Base-by-base conservation (phyloP, 2,329 filamentous ascomycete species). In the Ophioceras dolichostomum region DNA sequence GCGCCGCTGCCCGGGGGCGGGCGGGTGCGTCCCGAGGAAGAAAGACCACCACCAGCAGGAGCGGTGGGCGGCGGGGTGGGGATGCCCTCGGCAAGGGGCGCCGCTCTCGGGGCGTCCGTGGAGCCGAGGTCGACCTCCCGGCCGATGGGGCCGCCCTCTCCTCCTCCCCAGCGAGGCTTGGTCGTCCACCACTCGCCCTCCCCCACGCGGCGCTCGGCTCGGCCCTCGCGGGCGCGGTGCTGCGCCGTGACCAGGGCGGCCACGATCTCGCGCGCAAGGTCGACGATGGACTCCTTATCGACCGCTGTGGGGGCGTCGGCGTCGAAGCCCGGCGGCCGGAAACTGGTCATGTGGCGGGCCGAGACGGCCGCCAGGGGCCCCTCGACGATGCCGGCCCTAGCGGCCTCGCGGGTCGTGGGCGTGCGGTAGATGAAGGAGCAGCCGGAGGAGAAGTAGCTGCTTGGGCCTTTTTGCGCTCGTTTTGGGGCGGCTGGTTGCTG, bases 191-290 rank as follows among this genome's bases (percentile, higher is more conserved):
- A 80, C 41, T 68, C 59, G 14, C 61, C 68, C 37, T 75, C 64
- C 2, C 75, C 76, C 39, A 76, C 66, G 1, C 69, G 62, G 36
- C 61, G 62, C 52, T 80, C 76, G 0, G 54, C 54, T 39, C 64
- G 69, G 22, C 70, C 70, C 44, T 78, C 65, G 12, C 76, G 70
- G 10, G 67, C 63, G 14, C 76, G 70, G 43, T 79, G 74, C 50
- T 82, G 77, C 0, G 76, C 76, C 7, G 75, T 74, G 33, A 78
- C 59, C 4, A 82, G 58, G 0, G 72, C 67, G 4, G 75, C 72
- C 20, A 76, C 59, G 0, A 79, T 52, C 50, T 81, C 77, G 24
- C 75, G 64, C 0, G 70, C 70, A 17, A 80, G 61, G 49, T 81
- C 80, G 29, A 76, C 60, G 21, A 69, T 58, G 40, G 79, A 71